These are phyloP conservation scores for Thozetella sp. DNA, from an alignment of 495 filamentous ascomycete species.

Conservation along the genomic window DNA sequence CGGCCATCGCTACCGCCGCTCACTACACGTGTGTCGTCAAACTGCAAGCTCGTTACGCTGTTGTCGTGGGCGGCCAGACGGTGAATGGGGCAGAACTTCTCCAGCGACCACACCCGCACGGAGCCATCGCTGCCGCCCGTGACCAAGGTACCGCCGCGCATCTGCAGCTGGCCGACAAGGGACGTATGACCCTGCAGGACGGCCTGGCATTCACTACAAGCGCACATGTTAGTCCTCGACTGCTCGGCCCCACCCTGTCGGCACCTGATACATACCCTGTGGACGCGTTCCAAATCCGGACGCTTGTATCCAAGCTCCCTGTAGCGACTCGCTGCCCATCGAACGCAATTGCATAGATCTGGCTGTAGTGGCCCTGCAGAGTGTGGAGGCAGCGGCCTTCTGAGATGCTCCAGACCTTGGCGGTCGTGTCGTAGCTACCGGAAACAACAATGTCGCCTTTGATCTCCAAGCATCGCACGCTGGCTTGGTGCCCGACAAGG, in stretches of 20 bases:
- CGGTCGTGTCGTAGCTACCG: conserved; percentile 95
- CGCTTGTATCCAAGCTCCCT: conserved; percentile 94
- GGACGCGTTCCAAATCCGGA: conserved; percentile 92
- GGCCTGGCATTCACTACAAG: conserved; percentile 78
- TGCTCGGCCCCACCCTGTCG: conserved; percentile 2
- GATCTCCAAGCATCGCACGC: conserved; percentile 93
- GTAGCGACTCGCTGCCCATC: conserved; percentile 94
- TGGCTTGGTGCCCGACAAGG: conserved; percentile 95
- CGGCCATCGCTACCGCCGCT: conserved; percentile 94
- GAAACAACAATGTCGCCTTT: conserved; percentile 95
- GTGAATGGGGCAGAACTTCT: conserved; percentile 87
- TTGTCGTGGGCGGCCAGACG: conserved; percentile 97
- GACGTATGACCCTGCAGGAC: conserved; percentile 97
- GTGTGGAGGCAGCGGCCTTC: conserved; percentile 89
- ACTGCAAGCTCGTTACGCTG: conserved; percentile 95
- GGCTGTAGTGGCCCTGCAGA: conserved; percentile 94
- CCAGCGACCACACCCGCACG: conserved; percentile 92
- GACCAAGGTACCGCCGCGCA: conserved; percentile 90
- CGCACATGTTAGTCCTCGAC: conserved; percentile 18
- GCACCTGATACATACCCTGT: conserved; percentile 65
- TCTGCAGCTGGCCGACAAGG: conserved; percentile 94
- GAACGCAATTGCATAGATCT: conserved; percentile 98
- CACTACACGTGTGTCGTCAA: conserved; percentile 91
- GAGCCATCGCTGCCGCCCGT: conserved; percentile 96
- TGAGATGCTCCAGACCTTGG: conserved; percentile 95